Conservation (phyloP, 2,329 filamentous ascomycete species). For the Tetracladium maxilliforme region DNA sequence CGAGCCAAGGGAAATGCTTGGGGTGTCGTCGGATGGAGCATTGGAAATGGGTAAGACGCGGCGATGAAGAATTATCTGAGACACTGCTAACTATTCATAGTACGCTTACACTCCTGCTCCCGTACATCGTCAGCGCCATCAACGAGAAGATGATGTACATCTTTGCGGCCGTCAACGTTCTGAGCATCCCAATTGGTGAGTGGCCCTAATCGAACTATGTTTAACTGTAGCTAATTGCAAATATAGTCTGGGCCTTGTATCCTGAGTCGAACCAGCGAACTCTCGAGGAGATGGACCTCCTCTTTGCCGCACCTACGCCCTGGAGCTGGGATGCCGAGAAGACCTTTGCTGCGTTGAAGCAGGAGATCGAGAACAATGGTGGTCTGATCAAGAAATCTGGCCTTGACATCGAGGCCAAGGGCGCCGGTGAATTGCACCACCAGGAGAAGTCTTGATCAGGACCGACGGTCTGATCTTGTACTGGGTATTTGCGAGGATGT, state of each 20-base stretch:
- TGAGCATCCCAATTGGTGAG: conserved; percentile 42
- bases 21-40: conserved; percentile 63
- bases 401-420: no score
- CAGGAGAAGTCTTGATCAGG: no score
- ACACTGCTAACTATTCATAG: no score
- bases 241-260: conserved; percentile 51
- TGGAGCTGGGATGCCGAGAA: conserved; percentile 61
- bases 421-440: no score
- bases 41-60: conserved; percentile 46
- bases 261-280: conserved; percentile 63
- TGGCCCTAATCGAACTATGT: not conserved
- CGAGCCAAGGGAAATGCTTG: conserved; percentile 63
- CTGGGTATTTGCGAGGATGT: no score
- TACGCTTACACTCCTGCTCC: conserved; percentile 1
- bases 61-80: no score
- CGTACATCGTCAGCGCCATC: conserved; percentile 30
- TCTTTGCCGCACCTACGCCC: conserved; percentile 51
- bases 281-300: conserved; percentile 59
- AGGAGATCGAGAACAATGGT: conserved; percentile 30
- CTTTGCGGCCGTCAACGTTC: conserved; percentile 51
- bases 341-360: conserved; percentile 46
- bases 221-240: not conserved
- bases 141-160: conserved; percentile 61
- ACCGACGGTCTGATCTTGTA: no score
- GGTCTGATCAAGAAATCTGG: conserved; percentile 6